Evolutionary conservation across 192 early-diverging fungal species (phyloP).

Genomic region (Umbelopsis isabellina): DNA sequence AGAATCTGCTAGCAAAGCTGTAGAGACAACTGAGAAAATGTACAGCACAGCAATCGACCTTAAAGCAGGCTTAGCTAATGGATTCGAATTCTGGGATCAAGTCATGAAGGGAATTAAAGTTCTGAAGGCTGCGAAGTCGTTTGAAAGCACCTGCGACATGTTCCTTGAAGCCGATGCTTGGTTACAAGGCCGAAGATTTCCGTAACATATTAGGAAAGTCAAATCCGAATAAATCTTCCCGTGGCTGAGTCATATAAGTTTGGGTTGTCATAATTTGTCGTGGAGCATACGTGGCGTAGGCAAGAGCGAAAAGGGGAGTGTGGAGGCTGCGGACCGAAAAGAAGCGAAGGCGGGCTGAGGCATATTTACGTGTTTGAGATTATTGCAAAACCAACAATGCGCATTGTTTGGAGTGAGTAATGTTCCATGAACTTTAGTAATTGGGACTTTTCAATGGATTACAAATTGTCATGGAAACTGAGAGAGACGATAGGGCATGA

Average conservation of each 20-base stretch:
- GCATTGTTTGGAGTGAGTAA: no score
- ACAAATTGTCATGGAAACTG: no score
- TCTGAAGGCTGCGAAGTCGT: slow-evolving; percentile 26
- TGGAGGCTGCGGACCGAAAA: no score
- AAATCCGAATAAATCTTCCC: not conserved
- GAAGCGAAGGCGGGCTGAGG: no score
- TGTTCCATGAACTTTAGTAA: no score
- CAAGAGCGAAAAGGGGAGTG: no score
- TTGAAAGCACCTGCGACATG: slow-evolving; percentile 15
- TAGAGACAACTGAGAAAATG: slow-evolving; percentile 43
- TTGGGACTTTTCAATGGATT: no score
- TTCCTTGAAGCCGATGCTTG: slow-evolving; percentile 42
- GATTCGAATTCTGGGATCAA: slow-evolving; percentile 54
- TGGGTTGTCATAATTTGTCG: no score
- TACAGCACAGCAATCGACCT: slow-evolving; percentile 46
- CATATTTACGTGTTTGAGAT: no score
- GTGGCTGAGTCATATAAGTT: slow-evolving; percentile 1
- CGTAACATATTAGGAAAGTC: not conserved
- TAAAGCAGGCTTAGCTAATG: slow-evolving; percentile 50
- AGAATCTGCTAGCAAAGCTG: slow-evolving; percentile 27
- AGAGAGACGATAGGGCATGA: no score
- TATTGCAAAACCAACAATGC: no score
- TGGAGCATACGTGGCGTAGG: not conserved
- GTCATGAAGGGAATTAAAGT: slow-evolving; percentile 25
- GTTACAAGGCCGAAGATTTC: slow-evolving; percentile 27